Evolutionary conservation across 768 basidiomycete genomes (phyloP).

Genomic region (Mycena epipterygia): DNA sequence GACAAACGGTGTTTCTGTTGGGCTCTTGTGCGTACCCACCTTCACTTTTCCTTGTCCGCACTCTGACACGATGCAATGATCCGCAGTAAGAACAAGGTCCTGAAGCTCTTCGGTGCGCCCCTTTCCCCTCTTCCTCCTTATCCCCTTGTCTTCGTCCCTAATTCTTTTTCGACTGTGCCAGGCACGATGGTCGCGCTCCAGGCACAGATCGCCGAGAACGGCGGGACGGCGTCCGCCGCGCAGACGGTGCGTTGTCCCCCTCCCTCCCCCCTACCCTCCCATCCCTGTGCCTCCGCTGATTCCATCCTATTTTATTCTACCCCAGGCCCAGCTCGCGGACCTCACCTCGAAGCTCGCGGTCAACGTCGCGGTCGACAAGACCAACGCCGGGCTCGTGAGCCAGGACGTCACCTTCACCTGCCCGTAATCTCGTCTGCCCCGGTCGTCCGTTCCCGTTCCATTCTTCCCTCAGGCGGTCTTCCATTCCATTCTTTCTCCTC

Average conservation of each 20-base stretch:
- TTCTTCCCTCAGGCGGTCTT: no score
- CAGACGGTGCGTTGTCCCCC: slow-evolving; percentile 9
- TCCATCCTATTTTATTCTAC: background rate
- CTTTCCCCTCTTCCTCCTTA: no score
- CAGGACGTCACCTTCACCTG: slow-evolving; percentile 27
- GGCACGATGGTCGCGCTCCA: slow-evolving; percentile 28
- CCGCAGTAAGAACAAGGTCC: slow-evolving; percentile 28
- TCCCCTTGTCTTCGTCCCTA: no score
- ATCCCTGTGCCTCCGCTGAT: background rate
- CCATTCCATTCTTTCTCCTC: no score
- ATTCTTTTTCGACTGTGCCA: no score
- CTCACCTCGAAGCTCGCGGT: slow-evolving; percentile 18
- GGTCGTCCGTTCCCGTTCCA: no score
- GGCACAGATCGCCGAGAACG: slow-evolving; percentile 21
- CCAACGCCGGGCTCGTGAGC: slow-evolving; percentile 27
- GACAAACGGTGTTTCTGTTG: slow-evolving; percentile 24
- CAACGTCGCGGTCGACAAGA: slow-evolving; percentile 29
- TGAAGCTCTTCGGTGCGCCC: slow-evolving; percentile 29
- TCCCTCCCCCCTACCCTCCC: background rate
- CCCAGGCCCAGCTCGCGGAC: slow-evolving; percentile 16
- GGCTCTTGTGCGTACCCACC: slow-evolving; percentile 13
- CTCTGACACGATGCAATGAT: background rate
- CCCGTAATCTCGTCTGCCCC: no score
- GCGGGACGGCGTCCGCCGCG: slow-evolving; percentile 9
- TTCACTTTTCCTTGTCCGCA: background rate